Percentiles rank a stretch among this genome's conserved stretches.
Evolutionary conservation across 208 protist species (phyloP).

Genomic region (Trichomonas gallinae): DNA sequence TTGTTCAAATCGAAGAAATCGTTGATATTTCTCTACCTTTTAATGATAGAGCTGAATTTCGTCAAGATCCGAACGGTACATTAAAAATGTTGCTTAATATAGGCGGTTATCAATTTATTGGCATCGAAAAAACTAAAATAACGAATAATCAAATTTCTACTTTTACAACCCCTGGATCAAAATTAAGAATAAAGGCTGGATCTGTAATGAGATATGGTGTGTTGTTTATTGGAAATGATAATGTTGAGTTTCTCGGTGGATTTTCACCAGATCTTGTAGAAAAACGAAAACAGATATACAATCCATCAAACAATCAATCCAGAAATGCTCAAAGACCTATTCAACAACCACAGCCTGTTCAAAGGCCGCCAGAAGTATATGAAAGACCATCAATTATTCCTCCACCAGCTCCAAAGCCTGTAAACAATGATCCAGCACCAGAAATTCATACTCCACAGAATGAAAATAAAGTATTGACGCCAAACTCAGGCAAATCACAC

Average conservation of each 20-base stretch:
- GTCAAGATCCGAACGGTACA: neutral
- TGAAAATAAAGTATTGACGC: neutral
- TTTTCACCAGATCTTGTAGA: neutral
- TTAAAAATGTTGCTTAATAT: neutral
- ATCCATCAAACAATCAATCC: neutral
- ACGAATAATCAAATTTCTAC: neutral
- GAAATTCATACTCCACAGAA: neutral
- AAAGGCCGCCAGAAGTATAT: neutral
- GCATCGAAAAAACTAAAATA: neutral
- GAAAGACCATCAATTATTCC: neutral
- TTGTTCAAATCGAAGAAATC: neutral
- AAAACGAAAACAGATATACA: neutral
- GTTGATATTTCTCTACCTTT: neutral
- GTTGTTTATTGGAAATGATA: neutral
- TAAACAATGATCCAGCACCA: neutral
- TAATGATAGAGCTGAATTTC: neutral
- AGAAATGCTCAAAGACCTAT: neutral
- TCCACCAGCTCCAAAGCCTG: neutral
- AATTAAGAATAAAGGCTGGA: neutral
- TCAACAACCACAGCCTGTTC: neutral
- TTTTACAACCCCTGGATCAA: neutral
- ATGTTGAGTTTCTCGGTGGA: neutral
- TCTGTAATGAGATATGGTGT: neutral
- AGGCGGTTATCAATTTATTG: neutral
- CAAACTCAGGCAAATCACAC: neutral